Conservation (phyloP, 2,329 filamentous ascomycete species). For the Nigrospora osmanthi region DNA sequence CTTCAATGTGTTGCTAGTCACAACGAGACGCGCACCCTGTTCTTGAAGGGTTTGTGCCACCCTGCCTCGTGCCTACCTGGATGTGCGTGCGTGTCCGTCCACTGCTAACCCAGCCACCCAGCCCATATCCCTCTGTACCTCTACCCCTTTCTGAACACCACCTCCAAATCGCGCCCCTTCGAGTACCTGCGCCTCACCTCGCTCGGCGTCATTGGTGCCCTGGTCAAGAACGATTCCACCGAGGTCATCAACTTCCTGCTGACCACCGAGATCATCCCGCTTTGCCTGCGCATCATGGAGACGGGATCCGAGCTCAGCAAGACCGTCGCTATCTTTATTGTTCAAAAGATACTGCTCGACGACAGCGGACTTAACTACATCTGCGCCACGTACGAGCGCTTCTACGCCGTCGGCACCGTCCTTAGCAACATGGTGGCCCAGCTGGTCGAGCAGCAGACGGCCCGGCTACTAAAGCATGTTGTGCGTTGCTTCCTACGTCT, state of each 20-base stretch:
- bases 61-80: background rate
- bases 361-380: slow-evolving; percentile 97
- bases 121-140: slow-evolving; percentile 96
- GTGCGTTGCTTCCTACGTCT: slow-evolving; percentile 92
- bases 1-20: slow-evolving; percentile 96
- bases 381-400: slow-evolving; percentile 95
- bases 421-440: slow-evolving; percentile 98
- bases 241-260: slow-evolving; percentile 99
- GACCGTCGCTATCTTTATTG: slow-evolving; percentile 98
- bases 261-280: slow-evolving; percentile 95
- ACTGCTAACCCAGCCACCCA: slow-evolving; percentile 28
- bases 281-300: slow-evolving; percentile 98
- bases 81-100: no score
- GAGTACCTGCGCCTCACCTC: slow-evolving; percentile 95
- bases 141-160: slow-evolving; percentile 97
- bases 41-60: slow-evolving; percentile 65
- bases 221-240: slow-evolving; percentile 97
- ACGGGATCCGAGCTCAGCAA: slow-evolving; percentile 97
- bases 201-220: slow-evolving; percentile 88
- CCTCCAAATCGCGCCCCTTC: slow-evolving; percentile 94
- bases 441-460: slow-evolving; percentile 95
- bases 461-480: slow-evolving; percentile 91
- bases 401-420: slow-evolving; percentile 96
- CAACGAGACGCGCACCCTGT: slow-evolving; percentile 89
- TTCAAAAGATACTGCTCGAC: slow-evolving; percentile 96